Base-by-base conservation (phyloP, 257 asterid genomes). In the Solanum pinnatisectum region DNA sequence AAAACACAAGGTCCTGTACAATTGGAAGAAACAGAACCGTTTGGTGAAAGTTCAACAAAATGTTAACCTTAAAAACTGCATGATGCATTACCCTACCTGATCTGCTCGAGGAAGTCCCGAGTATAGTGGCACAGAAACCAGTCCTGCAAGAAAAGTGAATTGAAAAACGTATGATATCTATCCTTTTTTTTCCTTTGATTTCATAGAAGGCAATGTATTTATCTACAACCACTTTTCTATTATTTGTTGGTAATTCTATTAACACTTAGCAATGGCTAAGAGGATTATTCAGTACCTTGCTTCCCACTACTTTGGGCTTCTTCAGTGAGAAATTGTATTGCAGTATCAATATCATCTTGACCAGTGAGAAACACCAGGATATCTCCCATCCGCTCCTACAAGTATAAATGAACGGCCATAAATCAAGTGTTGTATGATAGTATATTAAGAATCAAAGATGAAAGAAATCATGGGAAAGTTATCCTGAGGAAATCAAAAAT, bases 281-380 rank as follows among this genome's bases (percentile, higher is more conserved):
- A 46, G 63, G 32, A 27, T 9, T 46, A 81, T 81, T 30, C 67
- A 49, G 49, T 88, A 97, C 98, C 99, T 96, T 92, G 90, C 67
- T 93, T 94, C 90, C 88, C 91, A 25, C 89, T 89, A 83, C 68
- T 86, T 59, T 91, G 91, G 86, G 96, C 89, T 91, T 96, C 99
- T 91, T 97, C 99, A 44, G 98, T 90, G 76, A 97, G 96, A 93
- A 97, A 88, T 91, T 93, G 96, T 74, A 92, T 91, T 67, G 98
- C 98, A 88, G 97, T 96, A 90, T 97, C 99, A 91, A 97, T 96
- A 90, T 96, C 99, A 90, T 97, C 99, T 94, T 97, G 98, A 86
- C 99, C 99, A 6, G 99, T 97, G 68, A 97, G 98, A 89, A 97
- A 95, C 81, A 96, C 98, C 88, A 97, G 92, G 89, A 97, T 93